Evolutionary conservation across 495 filamentous ascomycete genomes (phyloP).

Genomic region (Daldinia decipiens): DNA sequence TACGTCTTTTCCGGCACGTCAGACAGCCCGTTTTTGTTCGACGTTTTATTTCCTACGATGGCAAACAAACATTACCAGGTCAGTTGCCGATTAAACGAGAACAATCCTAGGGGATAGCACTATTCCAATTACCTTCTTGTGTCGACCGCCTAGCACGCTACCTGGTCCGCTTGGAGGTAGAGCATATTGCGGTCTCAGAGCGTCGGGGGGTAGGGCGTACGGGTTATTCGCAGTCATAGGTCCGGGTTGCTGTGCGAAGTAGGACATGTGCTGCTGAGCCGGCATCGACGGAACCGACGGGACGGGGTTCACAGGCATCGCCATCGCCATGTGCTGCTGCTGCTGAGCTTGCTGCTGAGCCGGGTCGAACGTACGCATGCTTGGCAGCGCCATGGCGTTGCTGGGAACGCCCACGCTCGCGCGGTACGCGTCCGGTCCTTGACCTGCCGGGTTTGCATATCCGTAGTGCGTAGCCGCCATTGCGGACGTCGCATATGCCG

Average conservation of each 20-base stretch:
- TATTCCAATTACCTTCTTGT: constrained; percentile 77
- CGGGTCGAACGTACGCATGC: constrained; percentile 69
- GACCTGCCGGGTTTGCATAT: constrained; percentile 59
- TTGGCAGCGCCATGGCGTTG: constrained; percentile 70
- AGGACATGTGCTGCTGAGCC: constrained; percentile 49
- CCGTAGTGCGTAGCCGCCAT: constrained; percentile 64
- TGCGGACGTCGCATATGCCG: constrained; percentile 62
- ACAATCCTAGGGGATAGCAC: constrained; percentile 19
- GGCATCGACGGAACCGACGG: constrained; percentile 46
- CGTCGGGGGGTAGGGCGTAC: constrained; percentile 60
- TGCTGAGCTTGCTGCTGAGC: constrained; percentile 57
- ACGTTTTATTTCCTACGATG: constrained; percentile 86
- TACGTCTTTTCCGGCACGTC: constrained; percentile 95
- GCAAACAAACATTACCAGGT: constrained; percentile 39
- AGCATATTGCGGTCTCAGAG: constrained; percentile 49
- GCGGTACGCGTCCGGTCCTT: constrained; percentile 62
- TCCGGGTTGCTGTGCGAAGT: constrained; percentile 51
- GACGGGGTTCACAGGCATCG: constrained; percentile 47
- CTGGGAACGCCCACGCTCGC: constrained; percentile 59
- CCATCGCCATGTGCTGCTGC: constrained; percentile 53
- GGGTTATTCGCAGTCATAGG: constrained; percentile 53
- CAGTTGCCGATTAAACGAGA: constrained; percentile 38
- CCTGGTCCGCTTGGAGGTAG: constrained; percentile 68
- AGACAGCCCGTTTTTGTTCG: constrained; percentile 97
- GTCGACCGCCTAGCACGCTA: constrained; percentile 76